phyloP scores from a whole-genome alignment of 441 rosid species.

The Adansonia grandidieri region DNA sequence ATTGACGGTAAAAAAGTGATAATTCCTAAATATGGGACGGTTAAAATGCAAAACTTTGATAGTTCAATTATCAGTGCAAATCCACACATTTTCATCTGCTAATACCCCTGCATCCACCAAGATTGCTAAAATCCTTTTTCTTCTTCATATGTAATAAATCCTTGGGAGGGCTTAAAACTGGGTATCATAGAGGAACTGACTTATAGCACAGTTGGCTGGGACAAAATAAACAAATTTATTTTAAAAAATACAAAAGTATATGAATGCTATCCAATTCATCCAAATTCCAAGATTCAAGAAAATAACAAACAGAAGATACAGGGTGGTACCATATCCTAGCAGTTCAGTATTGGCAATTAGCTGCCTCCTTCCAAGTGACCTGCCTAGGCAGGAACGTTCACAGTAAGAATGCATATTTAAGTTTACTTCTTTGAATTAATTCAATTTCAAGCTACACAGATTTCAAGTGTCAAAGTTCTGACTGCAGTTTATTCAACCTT shows the following conservation, averaged over 20 bases:
- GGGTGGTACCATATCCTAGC: not conserved
- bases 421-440: not conserved
- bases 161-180: not conserved
- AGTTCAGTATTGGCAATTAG: not conserved
- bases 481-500: not conserved
- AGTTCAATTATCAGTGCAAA: not conserved
- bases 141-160: not conserved
- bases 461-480: not conserved
- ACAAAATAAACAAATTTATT: too few species aligned
- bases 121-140: not conserved
- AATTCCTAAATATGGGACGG: not conserved
- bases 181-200: not conserved
- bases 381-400: not conserved
- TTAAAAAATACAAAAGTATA: too few species aligned
- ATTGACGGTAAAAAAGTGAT: conserved; percentile 5
- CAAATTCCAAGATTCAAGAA: too few species aligned
- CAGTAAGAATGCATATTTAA: not conserved
- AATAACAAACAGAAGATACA: too few species aligned
- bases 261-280: not conserved
- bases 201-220: too few species aligned
- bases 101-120: not conserved
- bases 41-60: not conserved
- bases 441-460: not conserved
- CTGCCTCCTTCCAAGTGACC: not conserved
- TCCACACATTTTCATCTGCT: conserved; percentile 13